These are phyloP conservation scores for Eucalyptus curtisii DNA, from an alignment of 345 rosid species.

Conservation along the genomic window DNA sequence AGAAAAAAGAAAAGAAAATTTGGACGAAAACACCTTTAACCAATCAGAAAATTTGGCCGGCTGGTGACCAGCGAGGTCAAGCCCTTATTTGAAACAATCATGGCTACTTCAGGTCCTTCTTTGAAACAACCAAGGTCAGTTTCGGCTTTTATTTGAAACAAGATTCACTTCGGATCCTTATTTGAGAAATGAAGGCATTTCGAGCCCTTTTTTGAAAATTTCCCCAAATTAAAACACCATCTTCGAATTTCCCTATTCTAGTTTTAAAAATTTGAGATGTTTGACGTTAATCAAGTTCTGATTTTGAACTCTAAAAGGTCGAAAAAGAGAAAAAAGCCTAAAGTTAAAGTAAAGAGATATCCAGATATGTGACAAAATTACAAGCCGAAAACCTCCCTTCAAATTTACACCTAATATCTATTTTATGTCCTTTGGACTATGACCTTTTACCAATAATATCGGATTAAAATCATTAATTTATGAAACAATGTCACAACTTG, in stretches of 20 bases:
- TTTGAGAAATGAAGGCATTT: no score
- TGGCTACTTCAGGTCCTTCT: fast-evolving
- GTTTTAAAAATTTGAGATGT: neutral
- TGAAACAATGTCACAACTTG: neutral
- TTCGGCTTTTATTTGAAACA: no score
- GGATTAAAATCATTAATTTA: neutral
- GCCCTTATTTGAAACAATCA: no score
- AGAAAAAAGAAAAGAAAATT: no score
- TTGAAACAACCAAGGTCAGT: fast-evolving
- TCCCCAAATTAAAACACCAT: neutral
- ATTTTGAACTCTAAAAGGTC: fast-evolving
- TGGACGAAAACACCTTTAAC: no score
- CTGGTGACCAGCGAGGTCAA: fast-evolving
- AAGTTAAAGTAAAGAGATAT: no score
- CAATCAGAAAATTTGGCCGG: fast-evolving
- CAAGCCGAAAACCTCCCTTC: neutral
- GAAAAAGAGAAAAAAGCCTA: no score
- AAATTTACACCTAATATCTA: neutral
- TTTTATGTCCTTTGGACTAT: neutral
- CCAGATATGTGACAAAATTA: neutral
- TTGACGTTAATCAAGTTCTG: neutral
- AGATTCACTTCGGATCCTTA: no score
- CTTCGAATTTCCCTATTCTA: neutral
- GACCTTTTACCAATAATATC: no score
- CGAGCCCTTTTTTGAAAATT: no score